These are phyloP conservation scores for Xylaria sp. DNA, from an alignment of 2,329 filamentous ascomycete species.

Conservation along the genomic window DNA sequence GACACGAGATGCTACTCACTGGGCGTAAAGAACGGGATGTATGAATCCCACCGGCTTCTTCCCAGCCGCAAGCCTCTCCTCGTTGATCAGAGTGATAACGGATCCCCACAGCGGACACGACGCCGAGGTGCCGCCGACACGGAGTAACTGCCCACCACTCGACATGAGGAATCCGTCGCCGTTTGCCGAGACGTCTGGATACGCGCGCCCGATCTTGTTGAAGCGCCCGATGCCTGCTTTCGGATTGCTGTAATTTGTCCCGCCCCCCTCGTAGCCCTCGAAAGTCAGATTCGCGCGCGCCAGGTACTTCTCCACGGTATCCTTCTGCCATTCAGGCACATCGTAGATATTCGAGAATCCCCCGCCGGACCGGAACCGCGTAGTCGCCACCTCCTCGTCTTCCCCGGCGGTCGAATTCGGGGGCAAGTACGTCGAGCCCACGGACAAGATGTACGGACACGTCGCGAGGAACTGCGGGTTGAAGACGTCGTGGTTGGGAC, in stretches of 20 bases:
- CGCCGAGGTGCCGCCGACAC: constrained; percentile 63
- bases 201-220: constrained; percentile 59
- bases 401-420: constrained; percentile 27
- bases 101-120: constrained; percentile 60
- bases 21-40: constrained; percentile 61
- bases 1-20: constrained; percentile 39
- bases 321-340: constrained; percentile 27
- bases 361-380: constrained; percentile 31
- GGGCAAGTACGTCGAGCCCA: constrained; percentile 53
- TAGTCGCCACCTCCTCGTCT: constrained; percentile 30
- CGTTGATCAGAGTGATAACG: constrained; percentile 62
- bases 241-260: constrained; percentile 52
- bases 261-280: constrained; percentile 48
- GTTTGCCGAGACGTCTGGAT: constrained; percentile 61
- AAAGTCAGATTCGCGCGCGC: constrained; percentile 41
- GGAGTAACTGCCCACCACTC: constrained; percentile 49
- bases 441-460: constrained; percentile 64
- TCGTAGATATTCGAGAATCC: constrained; percentile 37
- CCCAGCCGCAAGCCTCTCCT: constrained; percentile 58
- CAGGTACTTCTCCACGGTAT: constrained; percentile 19
- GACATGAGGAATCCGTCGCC: constrained; percentile 53
- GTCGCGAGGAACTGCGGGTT: constrained; percentile 59
- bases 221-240: constrained; percentile 52
- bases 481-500: constrained; percentile 56
- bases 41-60: constrained; percentile 64